Conservation (phyloP, 2,329 filamentous ascomycete genomes). For the Sclerotinia spermophila region DNA sequence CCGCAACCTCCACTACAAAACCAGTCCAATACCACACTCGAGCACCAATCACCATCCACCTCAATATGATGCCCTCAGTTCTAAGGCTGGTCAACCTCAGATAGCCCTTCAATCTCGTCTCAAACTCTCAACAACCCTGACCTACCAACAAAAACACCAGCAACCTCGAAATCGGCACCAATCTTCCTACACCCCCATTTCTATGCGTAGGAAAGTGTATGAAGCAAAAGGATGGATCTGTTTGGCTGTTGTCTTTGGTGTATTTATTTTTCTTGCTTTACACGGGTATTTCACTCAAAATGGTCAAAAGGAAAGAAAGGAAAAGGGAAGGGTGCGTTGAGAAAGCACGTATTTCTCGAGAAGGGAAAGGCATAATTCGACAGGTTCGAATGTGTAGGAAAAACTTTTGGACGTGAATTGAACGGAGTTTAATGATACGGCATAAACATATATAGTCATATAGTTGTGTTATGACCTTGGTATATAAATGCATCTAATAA, state of each 20-base stretch:
- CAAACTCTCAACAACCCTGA: not conserved
- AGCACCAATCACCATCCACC: not conserved
- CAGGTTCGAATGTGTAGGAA: not conserved
- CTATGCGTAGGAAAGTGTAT: not conserved
- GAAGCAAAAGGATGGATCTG: not conserved
- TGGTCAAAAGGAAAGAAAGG: not conserved
- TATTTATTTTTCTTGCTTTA: not conserved
- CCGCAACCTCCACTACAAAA: not conserved
- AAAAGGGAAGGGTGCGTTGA: not conserved
- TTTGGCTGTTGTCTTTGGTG: not conserved
- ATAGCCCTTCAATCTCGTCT: not conserved
- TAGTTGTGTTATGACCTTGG: not conserved
- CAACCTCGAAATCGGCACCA: not conserved
- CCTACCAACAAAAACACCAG: not conserved
- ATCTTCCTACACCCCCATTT: not conserved
- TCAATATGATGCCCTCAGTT: not conserved
- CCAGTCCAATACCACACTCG: not conserved
- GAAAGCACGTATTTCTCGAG: not conserved
- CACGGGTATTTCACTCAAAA: not conserved
- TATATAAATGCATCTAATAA: not conserved
- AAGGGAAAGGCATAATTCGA: not conserved
- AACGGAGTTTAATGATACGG: not conserved
- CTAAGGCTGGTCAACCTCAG: too few relatives aligned
- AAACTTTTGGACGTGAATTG: not conserved
- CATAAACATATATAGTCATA: too few relatives aligned